Evolutionary conservation across 768 basidiomycete species (phyloP).

Genomic region (Amanita polypyramis): DNA sequence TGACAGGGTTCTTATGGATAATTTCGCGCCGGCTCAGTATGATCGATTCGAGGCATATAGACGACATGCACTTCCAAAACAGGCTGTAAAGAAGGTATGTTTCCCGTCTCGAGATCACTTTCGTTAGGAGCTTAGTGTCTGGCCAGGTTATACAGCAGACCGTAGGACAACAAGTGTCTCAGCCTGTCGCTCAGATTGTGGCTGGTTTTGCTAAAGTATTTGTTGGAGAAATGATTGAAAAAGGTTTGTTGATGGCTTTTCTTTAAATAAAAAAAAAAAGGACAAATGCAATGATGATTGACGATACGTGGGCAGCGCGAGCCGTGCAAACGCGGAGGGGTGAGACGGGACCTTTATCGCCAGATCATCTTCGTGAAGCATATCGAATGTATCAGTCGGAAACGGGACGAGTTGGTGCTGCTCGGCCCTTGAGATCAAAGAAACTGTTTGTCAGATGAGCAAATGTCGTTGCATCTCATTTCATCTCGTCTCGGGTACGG

Average conservation of each 20-base stretch:
- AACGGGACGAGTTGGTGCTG: slow-evolving; percentile 72
- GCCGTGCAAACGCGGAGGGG: slow-evolving; percentile 61
- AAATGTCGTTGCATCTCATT: neutral
- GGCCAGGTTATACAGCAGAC: slow-evolving; percentile 74
- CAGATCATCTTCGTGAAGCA: slow-evolving; percentile 85
- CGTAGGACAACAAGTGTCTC: slow-evolving; percentile 72
- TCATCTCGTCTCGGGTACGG: too few relatives aligned
- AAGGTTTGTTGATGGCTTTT: slow-evolving; percentile 39
- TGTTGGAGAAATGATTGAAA: slow-evolving; percentile 87
- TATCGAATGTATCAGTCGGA: slow-evolving; percentile 77
- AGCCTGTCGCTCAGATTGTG: slow-evolving; percentile 81
- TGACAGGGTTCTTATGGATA: slow-evolving; percentile 79
- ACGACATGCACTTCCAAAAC: slow-evolving; percentile 74
- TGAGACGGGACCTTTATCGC: slow-evolving; percentile 72
- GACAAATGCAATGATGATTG: neutral
- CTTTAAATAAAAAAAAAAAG: too few relatives aligned
- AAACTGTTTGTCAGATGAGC: slow-evolving; percentile 59
- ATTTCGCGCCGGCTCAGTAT: slow-evolving; percentile 74
- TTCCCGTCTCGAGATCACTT: neutral
- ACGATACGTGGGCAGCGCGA: slow-evolving; percentile 41
- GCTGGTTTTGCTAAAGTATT: slow-evolving; percentile 89
- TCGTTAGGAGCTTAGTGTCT: neutral
- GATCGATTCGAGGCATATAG: slow-evolving; percentile 86
- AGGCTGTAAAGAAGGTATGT: slow-evolving; percentile 67
- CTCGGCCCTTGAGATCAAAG: slow-evolving; percentile 58